Base-by-base conservation (phyloP, 768 basidiomycete species). In the Lactarius hengduanensis region DNA sequence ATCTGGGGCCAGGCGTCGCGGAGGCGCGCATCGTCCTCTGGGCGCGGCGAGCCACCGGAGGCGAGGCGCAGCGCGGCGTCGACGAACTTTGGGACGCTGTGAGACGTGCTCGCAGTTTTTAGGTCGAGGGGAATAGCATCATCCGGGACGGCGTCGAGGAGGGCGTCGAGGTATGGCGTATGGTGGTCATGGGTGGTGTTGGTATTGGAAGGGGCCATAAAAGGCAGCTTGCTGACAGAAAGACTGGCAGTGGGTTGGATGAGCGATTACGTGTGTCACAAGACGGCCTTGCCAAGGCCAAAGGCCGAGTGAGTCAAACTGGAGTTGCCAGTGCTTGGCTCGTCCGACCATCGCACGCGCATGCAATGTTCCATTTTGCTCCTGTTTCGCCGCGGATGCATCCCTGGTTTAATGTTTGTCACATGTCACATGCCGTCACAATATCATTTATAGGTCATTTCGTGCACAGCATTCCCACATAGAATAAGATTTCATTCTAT, bases 21-120 rank as follows among this genome's bases (percentile, higher is more conserved):
- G 34, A 69, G 57, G 38, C 8, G 26, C 8, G 63, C n/a, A 15
- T 53, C 40, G 45, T 60, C 65, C 32, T 69, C 59, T 6, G 26
- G 45, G 32, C 50, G 60, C n/a, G 68, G 13, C 2, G 68, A 45
- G 9, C 65, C 64, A 1, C 59, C 57, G 3, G 56, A 61, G 0
- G 41, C 57, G 38, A 69, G 64, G 16, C 68, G 68, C 9, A 69
- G 59, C 4, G 64, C 57, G 22, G 61, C 30, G 28, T 69, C 68
- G 57, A 69, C 34, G 41, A 69, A 61, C 18, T 34, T 53, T 41
- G 28, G 11, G 18, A 20, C 32, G 30, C 40, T 10, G 16, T 18
- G 43, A 2, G 63, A 50, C 8, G 45, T 18, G 60, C 59, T 58
- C 11, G 56, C 56, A 32, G 53, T 32, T 20, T 62, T 41, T 53